These are phyloP conservation scores for Aspergillus aculeatus DNA, from an alignment of 2,329 filamentous ascomycete genomes.

Conservation along the genomic window DNA sequence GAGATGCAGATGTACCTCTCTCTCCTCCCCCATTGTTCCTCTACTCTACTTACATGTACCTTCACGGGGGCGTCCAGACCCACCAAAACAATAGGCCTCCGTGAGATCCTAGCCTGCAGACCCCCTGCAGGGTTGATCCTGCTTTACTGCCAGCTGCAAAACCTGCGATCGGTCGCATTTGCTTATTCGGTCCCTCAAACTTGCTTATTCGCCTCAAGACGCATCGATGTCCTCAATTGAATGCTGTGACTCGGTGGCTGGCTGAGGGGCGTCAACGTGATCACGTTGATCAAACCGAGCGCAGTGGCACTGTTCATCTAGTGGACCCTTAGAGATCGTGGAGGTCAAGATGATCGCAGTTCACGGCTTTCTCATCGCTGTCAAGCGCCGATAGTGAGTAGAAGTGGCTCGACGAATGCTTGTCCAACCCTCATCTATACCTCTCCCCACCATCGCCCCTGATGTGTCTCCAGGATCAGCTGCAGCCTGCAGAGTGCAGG, in stretches of 20 bases:
- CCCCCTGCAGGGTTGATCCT: too few species aligned
- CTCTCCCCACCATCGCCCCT: background rate
- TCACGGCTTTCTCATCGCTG: background rate
- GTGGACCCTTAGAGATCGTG: background rate
- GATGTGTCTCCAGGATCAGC: background rate
- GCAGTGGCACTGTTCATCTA: background rate
- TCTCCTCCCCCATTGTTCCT: background rate
- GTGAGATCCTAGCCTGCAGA: too few species aligned
- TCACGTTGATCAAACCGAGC: background rate
- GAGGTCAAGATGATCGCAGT: background rate
- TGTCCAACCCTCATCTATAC: background rate
- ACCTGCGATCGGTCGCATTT: too few species aligned
- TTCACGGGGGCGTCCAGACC: too few species aligned
- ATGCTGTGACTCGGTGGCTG: background rate
- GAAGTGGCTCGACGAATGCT: background rate
- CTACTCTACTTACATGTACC: background rate
- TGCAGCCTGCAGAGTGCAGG: background rate
- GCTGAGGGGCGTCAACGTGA: background rate
- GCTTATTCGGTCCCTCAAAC: too few species aligned
- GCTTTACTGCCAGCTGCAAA: too few species aligned
- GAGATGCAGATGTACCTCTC: background rate
- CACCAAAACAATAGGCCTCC: background rate
- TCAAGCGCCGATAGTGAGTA: background rate
- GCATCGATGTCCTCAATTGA: background rate
- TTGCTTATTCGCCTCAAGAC: too few species aligned